Evolutionary conservation across 257 asterid genomes (phyloP), one percentile per base, ranked within the genome.

Genomic region (Gentiana straminea): DNA sequence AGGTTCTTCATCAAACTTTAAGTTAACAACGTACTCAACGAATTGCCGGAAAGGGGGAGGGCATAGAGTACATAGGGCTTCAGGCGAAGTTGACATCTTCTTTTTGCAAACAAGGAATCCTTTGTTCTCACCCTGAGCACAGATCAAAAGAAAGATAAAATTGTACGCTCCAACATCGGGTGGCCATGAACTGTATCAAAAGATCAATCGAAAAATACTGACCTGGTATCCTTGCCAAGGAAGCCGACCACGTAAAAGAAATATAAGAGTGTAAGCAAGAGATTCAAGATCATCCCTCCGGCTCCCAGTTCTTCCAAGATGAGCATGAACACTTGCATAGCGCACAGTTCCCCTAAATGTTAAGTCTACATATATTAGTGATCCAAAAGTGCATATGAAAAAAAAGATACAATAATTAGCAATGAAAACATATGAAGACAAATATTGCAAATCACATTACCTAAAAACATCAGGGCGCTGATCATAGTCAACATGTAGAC

Each of bases 151-250:
- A 33, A 57, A 51, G 33, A 57, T 43, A 9, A 57, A 9, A 57
- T 33, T 33, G 44, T 41, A 41, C 7, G 9, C 2, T 12, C 32
- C 24, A 44, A 33, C 7, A 1, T 15, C 8, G 44, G 2, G 43
- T 32, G 41, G n/a, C 8, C 32, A 33, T 24, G 24, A 24, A 24
- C 24, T 24, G 0, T 37, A 4, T 44, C n/a, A 35, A 11, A 57
- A 36, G 34, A 57, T 32, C 5, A 51, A 45, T 5, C 47, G 2
- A 7, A 44, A 56, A 57, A 44, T 12, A 43, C 52, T 47, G 32
- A 81, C 91, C 87, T 84, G 91, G 49, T 59, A 84, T 13, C 87
- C 87, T 70, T 84, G 85, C 94, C 91, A 84, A 49, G 91, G 87
- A 53, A 84, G 80, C 38, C 85, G 73, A 4, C 94, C 90, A 24